Evolutionary conservation across 805 yeast species (phyloP).

Genomic region (Saccharomycopsis fibuligera): DNA sequence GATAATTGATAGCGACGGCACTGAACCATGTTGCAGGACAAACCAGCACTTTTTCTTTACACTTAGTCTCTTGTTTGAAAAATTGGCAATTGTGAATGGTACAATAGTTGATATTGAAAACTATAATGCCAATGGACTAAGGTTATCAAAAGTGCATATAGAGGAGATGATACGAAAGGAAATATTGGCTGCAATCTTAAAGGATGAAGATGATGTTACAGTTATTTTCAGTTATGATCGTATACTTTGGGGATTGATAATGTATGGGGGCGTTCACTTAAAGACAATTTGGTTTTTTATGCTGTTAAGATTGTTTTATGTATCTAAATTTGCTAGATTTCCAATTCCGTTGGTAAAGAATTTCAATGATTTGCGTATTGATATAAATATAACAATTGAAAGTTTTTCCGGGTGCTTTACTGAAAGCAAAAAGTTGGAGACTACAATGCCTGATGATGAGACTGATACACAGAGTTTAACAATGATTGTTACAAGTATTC

Average conservation of each 20-base stretch:
- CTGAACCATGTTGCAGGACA: neutral
- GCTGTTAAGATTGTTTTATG: constrained; percentile 29
- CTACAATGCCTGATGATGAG: neutral
- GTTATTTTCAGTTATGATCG: constrained; percentile 31
- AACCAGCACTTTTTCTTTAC: neutral
- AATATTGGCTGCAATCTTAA: constrained; percentile 31
- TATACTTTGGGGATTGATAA: constrained; percentile 36
- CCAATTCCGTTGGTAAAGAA: too few relatives aligned
- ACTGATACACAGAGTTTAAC: too few relatives aligned
- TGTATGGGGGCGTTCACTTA: constrained; percentile 40
- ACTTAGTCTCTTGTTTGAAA: neutral
- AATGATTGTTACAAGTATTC: neutral
- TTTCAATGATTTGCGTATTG: too few relatives aligned
- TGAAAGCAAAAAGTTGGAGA: too few relatives aligned
- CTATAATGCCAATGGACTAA: constrained; percentile 1
- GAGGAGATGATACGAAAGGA: constrained; percentile 35
- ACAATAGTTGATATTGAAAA: neutral
- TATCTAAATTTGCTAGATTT: neutral
- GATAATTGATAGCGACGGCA: neutral
- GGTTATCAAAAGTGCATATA: constrained; percentile 22
- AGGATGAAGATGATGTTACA: constrained; percentile 34
- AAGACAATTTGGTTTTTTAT: constrained; percentile 39
- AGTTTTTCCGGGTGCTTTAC: too few relatives aligned
- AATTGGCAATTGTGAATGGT: neutral
- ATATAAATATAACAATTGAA: too few relatives aligned